Conservation (phyloP, 306 rosid species). For the Vigna trinervia region DNA sequence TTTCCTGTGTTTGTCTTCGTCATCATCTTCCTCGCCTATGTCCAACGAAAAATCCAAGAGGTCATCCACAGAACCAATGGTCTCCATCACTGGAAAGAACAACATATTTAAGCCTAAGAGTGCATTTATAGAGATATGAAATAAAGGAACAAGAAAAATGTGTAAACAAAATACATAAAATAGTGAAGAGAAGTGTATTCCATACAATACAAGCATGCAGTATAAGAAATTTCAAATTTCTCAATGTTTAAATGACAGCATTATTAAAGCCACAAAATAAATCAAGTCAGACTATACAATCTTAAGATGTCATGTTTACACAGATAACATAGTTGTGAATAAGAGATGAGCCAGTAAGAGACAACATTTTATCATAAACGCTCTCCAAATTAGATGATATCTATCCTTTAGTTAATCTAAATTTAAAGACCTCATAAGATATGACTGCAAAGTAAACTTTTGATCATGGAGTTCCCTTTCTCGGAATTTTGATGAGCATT, state of each 20-base stretch:
- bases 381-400: conserved; percentile 3
- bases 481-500: background rate
- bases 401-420: background rate
- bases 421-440: background rate
- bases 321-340: background rate
- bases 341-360: conserved; percentile 10
- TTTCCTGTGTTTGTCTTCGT: conserved; percentile 50
- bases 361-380: conserved; percentile 3
- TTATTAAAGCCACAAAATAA: conserved; percentile 20
- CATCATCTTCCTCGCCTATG: conserved; percentile 63
- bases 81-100: conserved; percentile 66
- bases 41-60: conserved; percentile 75
- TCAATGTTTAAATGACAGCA: background rate
- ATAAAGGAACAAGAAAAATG: background rate
- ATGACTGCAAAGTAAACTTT: background rate
- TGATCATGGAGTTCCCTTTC: background rate
- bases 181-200: conserved; percentile 11
- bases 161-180: conserved; percentile 19
- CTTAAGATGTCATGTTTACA: conserved; percentile 14
- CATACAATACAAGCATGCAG: background rate
- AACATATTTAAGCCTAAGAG: conserved; percentile 21
- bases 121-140: background rate
- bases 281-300: conserved; percentile 23
- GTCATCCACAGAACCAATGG: conserved; percentile 67
- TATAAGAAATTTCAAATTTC: background rate